These are phyloP conservation scores for Proliferodiscus dingleyae DNA, from an alignment of 2,329 filamentous ascomycete genomes.

Conservation along the genomic window DNA sequence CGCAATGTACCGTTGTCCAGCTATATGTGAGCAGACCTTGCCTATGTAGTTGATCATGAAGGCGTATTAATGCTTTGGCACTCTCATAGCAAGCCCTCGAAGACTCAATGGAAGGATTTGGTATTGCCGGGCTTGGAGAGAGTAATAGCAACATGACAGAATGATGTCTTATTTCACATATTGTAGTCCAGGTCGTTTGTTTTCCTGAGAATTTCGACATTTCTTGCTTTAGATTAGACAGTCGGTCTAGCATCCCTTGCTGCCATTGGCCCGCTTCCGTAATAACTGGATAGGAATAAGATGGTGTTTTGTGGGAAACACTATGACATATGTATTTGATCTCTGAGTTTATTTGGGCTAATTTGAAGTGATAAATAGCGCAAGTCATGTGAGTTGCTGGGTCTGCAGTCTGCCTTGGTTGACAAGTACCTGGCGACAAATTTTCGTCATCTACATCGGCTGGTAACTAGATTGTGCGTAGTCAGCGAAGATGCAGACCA, in stretches of 20 bases:
- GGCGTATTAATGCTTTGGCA: slow-evolving; percentile 37
- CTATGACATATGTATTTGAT: slow-evolving; percentile 54
- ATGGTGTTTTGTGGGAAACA: slow-evolving; percentile 41
- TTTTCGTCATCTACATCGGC: slow-evolving; percentile 19
- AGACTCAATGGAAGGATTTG: slow-evolving; percentile 38
- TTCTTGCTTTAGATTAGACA: slow-evolving; percentile 37
- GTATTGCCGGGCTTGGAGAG: slow-evolving; percentile 48
- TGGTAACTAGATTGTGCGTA: slow-evolving; percentile 13
- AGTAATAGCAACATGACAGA: slow-evolving; percentile 45
- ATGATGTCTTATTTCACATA: slow-evolving; percentile 44
- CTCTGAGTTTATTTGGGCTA: slow-evolving; percentile 47
- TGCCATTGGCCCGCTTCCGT: slow-evolving; percentile 44
- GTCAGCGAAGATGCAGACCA: background rate
- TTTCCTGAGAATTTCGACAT: slow-evolving; percentile 30
- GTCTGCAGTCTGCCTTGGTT: slow-evolving; percentile 6
- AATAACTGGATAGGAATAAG: slow-evolving; percentile 44
- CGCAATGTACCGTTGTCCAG: slow-evolving; percentile 44
- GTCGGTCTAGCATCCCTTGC: slow-evolving; percentile 34
- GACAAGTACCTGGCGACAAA: slow-evolving; percentile 12
- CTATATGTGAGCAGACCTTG: slow-evolving; percentile 42
- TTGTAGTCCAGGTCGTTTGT: slow-evolving; percentile 24
- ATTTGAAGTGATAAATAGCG: slow-evolving; percentile 45
- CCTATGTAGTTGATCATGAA: slow-evolving; percentile 41
- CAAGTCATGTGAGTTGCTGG: slow-evolving; percentile 35
- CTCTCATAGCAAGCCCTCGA: slow-evolving; percentile 41